Base-by-base conservation (phyloP, 176 grass and related monocot species). In the Hsuehochloa calcarea region DNA sequence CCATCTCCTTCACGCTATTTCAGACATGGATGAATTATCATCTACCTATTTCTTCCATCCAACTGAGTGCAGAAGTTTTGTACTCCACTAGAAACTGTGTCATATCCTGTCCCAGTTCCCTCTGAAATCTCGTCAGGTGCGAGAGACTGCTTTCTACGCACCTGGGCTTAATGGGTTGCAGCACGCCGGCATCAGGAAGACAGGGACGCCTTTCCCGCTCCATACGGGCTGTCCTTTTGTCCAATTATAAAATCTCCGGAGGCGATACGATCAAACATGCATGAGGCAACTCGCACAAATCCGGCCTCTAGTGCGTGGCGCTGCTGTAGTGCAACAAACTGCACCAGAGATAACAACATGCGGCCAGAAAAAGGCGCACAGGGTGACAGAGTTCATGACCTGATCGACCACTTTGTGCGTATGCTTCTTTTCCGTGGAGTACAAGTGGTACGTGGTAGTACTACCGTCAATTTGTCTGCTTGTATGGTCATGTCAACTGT, bases 261-360 rank as follows among this genome's bases (percentile, higher is more conserved):
- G 68, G 41, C 16, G 52, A 17, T 70, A 4, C 41, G 50, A 85
- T 68, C 60, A 27, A 40, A 62, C 14, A 16, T 50, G 17, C 41
- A 10, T 15, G 78, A 85, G 72, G 77, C 70, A 52, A 54, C 27
- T 31, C 63, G 78, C 70, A 39, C 49, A 19, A 0, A 37, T 16
- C 4, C 1, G 14, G 5, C 82, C 58, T 58, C 25, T 73, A 87
- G 89, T 87, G 89, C 89, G 79, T 72, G 47, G 40, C 58, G 80
- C 39, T 47, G 84, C 89, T 90, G 84, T 90, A 79, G 60, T 79
- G 89, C 89, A 90, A 83, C 88, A 23, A 59, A 59, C 55, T 59
- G 22, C 22, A 59, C 22, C 22, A 59, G 22, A 59, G 11, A 59
- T 59, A 59, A n/a, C 8, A 59, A n/a, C 55, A 10, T 23, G 3